phyloP scores from a whole-genome alignment of 2,329 filamentous ascomycete genomes.

The Colletotrichum melonis region DNA sequence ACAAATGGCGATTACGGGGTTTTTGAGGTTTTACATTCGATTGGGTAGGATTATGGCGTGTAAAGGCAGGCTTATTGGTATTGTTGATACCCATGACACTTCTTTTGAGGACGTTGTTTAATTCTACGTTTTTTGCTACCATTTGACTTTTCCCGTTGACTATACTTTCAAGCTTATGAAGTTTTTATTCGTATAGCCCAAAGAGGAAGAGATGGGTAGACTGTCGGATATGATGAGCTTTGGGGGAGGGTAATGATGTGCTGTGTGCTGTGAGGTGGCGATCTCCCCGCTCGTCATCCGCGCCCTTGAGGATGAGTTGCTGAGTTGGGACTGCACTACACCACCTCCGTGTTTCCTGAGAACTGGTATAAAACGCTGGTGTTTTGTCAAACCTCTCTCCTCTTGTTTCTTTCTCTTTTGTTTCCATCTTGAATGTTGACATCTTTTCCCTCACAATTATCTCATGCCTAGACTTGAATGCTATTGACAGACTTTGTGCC shows the following conservation, averaged over 20 bases:
- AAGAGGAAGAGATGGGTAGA: too few species aligned
- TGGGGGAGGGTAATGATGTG: not conserved
- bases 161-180: not conserved
- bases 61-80: conserved; percentile 34
- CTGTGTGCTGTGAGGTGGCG: not conserved
- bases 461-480: too few species aligned
- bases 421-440: too few species aligned
- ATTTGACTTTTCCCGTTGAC: not conserved
- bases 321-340: too few species aligned
- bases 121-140: not conserved
- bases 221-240: too few species aligned
- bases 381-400: too few species aligned
- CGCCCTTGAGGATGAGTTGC: conserved; percentile 4
- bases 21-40: not conserved
- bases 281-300: conserved; percentile 26
- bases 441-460: too few species aligned
- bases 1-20: conserved; percentile 7
- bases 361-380: not conserved
- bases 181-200: not conserved
- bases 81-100: conserved; percentile 35
- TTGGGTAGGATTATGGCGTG: conserved; percentile 6
- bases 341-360: not conserved
- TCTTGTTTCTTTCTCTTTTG: too few species aligned
- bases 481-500: too few species aligned
- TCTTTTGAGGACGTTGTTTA: conserved; percentile 2